These are phyloP conservation scores for Gelatoporia subvermispora DNA, from an alignment of 768 basidiomycete species.

Conservation along the genomic window DNA sequence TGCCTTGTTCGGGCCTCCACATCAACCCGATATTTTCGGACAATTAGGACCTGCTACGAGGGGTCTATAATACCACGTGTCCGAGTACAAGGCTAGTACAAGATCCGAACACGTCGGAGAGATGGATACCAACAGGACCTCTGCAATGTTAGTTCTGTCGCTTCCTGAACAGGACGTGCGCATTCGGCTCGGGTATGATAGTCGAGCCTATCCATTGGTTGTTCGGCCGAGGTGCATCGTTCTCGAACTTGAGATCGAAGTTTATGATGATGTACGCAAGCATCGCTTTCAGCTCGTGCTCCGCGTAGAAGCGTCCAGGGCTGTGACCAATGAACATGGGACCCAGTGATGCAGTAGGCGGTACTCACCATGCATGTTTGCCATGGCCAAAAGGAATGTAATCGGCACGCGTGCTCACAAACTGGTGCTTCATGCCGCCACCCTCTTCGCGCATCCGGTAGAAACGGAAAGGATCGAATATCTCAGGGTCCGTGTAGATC, in stretches of 20 bases:
- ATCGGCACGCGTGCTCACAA: slow-evolving; percentile 12
- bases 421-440: slow-evolving; percentile 7
- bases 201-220: slow-evolving; percentile 10
- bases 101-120: too few relatives aligned
- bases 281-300: slow-evolving; percentile 7
- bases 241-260: slow-evolving; percentile 8
- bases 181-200: slow-evolving; percentile 13
- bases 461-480: slow-evolving; percentile 22
- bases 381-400: slow-evolving; percentile 17
- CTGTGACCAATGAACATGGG: neutral
- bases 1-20: too few relatives aligned
- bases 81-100: too few relatives aligned
- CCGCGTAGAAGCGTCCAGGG: slow-evolving; percentile 11
- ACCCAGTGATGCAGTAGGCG: neutral
- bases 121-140: too few relatives aligned
- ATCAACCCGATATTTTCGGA: too few relatives aligned
- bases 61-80: too few relatives aligned
- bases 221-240: slow-evolving; percentile 7
- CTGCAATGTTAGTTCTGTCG: neutral
- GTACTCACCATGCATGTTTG: slow-evolving; percentile 16
- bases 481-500: slow-evolving; percentile 17
- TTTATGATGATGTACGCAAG: slow-evolving; percentile 6
- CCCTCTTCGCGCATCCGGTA: slow-evolving; percentile 8
- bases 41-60: too few relatives aligned
- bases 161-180: slow-evolving; percentile 18